A percentile compares a stretch with the other conserved stretches of the same genome.
Evolutionary conservation across 495 filamentous ascomycete genomes (phyloP).

Genomic region (Aspergillus biplanus): DNA sequence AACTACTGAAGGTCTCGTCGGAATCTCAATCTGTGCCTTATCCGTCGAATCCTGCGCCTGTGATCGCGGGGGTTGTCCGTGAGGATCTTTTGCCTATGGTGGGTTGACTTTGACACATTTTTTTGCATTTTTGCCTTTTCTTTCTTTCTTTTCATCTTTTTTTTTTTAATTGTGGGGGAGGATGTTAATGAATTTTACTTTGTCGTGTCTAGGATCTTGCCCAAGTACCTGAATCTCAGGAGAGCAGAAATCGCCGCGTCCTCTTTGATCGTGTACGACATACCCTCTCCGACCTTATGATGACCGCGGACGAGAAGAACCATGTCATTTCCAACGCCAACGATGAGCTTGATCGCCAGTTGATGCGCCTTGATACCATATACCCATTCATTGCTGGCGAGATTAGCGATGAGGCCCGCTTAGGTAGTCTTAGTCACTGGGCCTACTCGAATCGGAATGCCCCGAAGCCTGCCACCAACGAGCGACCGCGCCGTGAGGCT

Average conservation of each 20-base stretch:
- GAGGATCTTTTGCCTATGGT: conserved; percentile 46
- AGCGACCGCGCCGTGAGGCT: conserved; percentile 76
- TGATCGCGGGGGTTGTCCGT: conserved; percentile 42
- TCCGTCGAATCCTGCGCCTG: conserved; percentile 44
- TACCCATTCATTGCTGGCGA: conserved; percentile 83
- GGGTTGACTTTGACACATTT: conserved; percentile 16
- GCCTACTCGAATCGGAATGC: conserved; percentile 85
- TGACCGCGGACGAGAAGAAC: conserved; percentile 93
- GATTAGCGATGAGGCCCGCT: conserved; percentile 91
- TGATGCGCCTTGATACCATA: conserved; percentile 79
- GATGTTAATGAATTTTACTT: conserved; percentile 9
- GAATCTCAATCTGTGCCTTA: conserved; percentile 53
- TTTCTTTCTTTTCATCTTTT: conserved; percentile 1
- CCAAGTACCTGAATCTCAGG: conserved; percentile 38
- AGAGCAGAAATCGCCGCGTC: conserved; percentile 58
- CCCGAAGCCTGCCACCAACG: conserved; percentile 64
- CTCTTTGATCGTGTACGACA: conserved; percentile 65
- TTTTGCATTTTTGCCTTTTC: conserved; percentile 8
- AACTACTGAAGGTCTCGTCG: conserved; percentile 69
- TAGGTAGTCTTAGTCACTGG: conserved; percentile 92
- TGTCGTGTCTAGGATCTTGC: conserved; percentile 30
- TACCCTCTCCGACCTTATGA: conserved; percentile 74
- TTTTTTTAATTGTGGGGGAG: conserved; percentile 15
- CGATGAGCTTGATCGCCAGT: conserved; percentile 83
- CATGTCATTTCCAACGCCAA: conserved; percentile 90